Percentiles rank a stretch among this genome's conserved stretches.
These are phyloP conservation scores for Candida ovalis DNA, from an alignment of 805 yeast genomes.

Conservation along the genomic window DNA sequence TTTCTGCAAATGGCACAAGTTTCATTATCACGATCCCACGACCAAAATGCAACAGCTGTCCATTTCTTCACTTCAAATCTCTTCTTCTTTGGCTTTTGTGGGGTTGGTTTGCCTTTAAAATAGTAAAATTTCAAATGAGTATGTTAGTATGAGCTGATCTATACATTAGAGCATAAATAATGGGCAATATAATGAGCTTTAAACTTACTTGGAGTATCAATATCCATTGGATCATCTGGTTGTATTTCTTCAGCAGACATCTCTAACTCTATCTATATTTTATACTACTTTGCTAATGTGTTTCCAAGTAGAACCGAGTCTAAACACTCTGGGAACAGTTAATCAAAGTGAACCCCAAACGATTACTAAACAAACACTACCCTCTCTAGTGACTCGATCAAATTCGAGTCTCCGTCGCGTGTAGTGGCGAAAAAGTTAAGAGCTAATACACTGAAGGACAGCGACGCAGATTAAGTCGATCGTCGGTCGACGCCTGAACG, in stretches of 20 bases:
- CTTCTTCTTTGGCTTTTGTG: constrained; percentile 45
- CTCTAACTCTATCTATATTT: not conserved
- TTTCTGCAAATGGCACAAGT: constrained; percentile 98
- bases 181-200: too few species aligned
- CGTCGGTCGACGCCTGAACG: too few species aligned
- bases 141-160: constrained; percentile 7
- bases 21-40: constrained; percentile 79
- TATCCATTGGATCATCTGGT: constrained; percentile 21
- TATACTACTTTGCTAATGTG: too few species aligned
- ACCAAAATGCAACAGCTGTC: constrained; percentile 99
- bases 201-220: constrained; percentile 22
- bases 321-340: too few species aligned
- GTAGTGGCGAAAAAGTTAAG: too few species aligned
- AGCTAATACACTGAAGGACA: too few species aligned
- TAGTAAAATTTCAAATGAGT: not conserved
- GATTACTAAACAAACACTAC: too few species aligned
- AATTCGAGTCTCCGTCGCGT: too few species aligned
- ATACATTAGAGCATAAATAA: not conserved
- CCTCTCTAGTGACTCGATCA: too few species aligned
- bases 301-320: too few species aligned
- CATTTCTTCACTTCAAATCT: constrained; percentile 93
- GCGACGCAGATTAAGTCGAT: too few species aligned
- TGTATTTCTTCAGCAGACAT: constrained; percentile 11
- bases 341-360: too few species aligned
- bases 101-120: constrained; percentile 9